Evolutionary conservation across 345 rosid species (phyloP).

Genomic region (Raphanus sativus): DNA sequence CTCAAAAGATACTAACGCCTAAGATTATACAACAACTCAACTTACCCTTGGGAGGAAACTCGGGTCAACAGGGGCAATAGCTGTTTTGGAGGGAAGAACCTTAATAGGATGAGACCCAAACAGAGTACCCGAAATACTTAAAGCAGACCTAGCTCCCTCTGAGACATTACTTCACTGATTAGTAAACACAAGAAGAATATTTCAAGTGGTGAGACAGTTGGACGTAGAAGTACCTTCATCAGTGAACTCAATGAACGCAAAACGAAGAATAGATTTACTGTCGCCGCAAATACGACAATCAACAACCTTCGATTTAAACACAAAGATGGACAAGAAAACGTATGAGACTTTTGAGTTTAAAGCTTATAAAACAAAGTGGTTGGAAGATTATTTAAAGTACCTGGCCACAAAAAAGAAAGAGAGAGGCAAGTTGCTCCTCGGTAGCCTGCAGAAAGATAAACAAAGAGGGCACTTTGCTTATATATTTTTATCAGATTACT

Average conservation of each 20-base stretch:
- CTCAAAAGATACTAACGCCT: neutral
- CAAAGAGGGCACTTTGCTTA: neutral
- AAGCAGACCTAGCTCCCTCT: slow-evolving; percentile 85
- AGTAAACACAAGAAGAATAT: neutral
- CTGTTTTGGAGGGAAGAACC: slow-evolving; percentile 91
- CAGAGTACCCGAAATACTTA: slow-evolving; percentile 72
- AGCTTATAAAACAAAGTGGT: neutral
- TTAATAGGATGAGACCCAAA: slow-evolving; percentile 78
- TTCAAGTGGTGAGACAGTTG: slow-evolving; percentile 11
- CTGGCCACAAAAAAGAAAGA: slow-evolving; percentile 78
- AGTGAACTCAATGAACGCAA: slow-evolving; percentile 68
- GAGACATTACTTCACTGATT: slow-evolving; percentile 34
- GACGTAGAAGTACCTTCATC: slow-evolving; percentile 54
- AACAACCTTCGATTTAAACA: slow-evolving; percentile 47
- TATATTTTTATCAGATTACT: neutral
- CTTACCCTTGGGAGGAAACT: slow-evolving; percentile 81
- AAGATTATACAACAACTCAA: neutral
- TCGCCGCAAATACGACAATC: slow-evolving; percentile 97
- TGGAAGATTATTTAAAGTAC: slow-evolving; percentile 38
- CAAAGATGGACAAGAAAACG: neutral
- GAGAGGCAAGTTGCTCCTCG: slow-evolving; percentile 90
- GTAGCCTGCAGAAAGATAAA: slow-evolving; percentile 54
- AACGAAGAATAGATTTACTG: slow-evolving; percentile 52
- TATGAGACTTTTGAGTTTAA: neutral
- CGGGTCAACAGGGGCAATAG: slow-evolving; percentile 42